Base-by-base conservation (phyloP, 768 basidiomycete genomes). In the Termitomyces sp. region DNA sequence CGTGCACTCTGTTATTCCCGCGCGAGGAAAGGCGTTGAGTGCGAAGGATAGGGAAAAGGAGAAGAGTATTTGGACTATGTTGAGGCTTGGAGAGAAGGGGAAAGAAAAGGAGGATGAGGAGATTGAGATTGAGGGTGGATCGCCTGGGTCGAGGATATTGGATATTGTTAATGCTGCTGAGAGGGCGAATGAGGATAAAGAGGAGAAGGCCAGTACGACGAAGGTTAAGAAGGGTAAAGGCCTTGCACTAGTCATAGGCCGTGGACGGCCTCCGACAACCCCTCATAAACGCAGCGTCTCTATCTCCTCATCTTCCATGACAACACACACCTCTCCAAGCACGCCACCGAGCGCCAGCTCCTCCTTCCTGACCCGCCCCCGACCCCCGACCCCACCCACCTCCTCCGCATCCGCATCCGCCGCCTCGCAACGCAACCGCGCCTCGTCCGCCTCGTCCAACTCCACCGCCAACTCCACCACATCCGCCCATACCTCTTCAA, bases 271-370 rank as follows among this genome's bases (percentile, higher is more conserved):
- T 12, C 38, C 42, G 27, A 23, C 44, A 32, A 62, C 52, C 51
- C 60, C 52, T 33, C 59, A 63, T 36, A 52, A 61, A 12, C 63
- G 59, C 49, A 62, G 59, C 41, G 31, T 60, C 50, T 52, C 60
- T 50, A 20, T 65, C 53, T 22, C 61, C 53, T 44, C 62, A 50
- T 11, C 57, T 5, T 53, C 59, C n/a, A 54, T 60, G 50, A 49
- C 33, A 27, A 23, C 51, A 27, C n/a, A 39, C 13, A 20, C 49
- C 27, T 15, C 35, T 13, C 45, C 46, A 10, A 27, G 10, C 31
- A 53, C 23, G n/a, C 35, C 38, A 33, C 33, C 47, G 40, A n/a
- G n/a, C n/a, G n/a, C n/a, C n/a, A n/a, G 44, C 58, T 22, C 64
- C 25, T 50, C 65, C 13, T 38, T 54, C 39, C 12, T 56, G 18